These are phyloP conservation scores for Mallotus nudiflorus DNA, from an alignment of 345 rosid genomes.

Conservation along the genomic window DNA sequence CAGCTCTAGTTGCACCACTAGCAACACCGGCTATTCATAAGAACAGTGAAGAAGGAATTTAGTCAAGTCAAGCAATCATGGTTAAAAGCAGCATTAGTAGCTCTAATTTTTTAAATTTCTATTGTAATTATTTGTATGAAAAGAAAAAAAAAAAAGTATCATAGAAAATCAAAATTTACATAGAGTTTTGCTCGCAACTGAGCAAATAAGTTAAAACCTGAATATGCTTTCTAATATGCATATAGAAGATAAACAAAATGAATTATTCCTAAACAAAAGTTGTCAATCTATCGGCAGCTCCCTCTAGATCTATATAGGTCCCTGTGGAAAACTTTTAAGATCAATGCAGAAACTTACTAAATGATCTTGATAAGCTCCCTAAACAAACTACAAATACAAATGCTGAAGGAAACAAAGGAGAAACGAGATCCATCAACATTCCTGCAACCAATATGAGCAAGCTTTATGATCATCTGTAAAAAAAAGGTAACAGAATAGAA, in stretches of 20 bases:
- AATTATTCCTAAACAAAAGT: background rate
- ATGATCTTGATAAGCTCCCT: constrained; percentile 92
- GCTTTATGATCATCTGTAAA: constrained; percentile 16
- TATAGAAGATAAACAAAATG: background rate
- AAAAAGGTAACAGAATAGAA: background rate
- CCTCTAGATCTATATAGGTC: background rate
- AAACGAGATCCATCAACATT: constrained; percentile 95
- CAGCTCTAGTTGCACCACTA: constrained; percentile 99
- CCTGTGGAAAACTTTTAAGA: background rate
- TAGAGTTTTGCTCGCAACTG: background rate
- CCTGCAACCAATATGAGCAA: constrained; percentile 52
- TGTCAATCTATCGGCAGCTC: background rate
- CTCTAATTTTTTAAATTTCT: too few species aligned
- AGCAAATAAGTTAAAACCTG: background rate
- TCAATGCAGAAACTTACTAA: constrained; percentile 55
- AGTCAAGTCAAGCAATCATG: constrained; percentile 10
- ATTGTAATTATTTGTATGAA: too few species aligned
- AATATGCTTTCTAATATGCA: background rate
- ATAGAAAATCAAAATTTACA: too few species aligned
- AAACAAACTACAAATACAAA: constrained; percentile 87
- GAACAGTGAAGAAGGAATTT: background rate
- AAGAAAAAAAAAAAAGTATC: too few species aligned
- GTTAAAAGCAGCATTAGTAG: background rate
- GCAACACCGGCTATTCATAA: constrained; percentile 83
- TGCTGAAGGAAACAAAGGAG: constrained; percentile 89